Percentiles rank a stretch among this genome's conserved stretches.
Evolutionary conservation across 2,329 filamentous ascomycete species (phyloP).

Genomic region (Ceratocystis lukuohia): DNA sequence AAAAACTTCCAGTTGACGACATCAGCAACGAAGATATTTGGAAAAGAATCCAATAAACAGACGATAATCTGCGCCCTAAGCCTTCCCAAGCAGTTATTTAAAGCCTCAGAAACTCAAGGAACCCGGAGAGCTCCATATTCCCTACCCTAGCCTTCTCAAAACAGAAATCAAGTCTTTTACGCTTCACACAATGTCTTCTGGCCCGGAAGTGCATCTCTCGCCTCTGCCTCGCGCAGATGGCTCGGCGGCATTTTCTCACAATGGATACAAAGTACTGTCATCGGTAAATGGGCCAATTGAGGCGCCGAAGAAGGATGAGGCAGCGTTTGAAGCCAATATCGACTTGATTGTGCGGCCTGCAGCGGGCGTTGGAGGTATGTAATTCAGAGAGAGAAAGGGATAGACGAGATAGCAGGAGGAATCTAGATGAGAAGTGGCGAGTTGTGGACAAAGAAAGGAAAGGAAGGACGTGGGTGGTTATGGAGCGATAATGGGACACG

Average conservation of each 20-base stretch:
- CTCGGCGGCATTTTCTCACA: constrained; percentile 61
- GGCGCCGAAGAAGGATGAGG: constrained; percentile 74
- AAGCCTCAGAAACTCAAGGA: background rate
- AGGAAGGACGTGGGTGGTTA: background rate
- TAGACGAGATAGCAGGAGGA: too few relatives aligned
- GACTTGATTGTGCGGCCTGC: constrained; percentile 84
- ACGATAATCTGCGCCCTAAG: too few relatives aligned
- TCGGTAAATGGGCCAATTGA: constrained; percentile 90
- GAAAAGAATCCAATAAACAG: too few relatives aligned
- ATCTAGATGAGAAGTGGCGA: background rate
- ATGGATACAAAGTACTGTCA: constrained; percentile 68
- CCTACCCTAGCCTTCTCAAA: background rate
- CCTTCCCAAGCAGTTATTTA: background rate
- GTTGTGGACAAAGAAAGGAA: background rate
- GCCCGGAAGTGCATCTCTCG: constrained; percentile 41
- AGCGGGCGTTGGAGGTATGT: constrained; percentile 64
- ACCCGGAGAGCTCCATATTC: background rate
- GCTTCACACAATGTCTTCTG: constrained; percentile 21
- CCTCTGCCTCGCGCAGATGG: constrained; percentile 61
- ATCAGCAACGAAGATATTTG: background rate
- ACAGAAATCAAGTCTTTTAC: background rate
- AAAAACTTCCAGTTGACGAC: background rate
- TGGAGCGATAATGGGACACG: background rate
- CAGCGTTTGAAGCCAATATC: constrained; percentile 78
- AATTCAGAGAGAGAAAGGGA: background rate